A percentile compares a stretch with the other conserved stretches of the same genome.
phyloP scores from a whole-genome alignment of 2,329 filamentous ascomycete genomes.

The Macrophomina pseudophaseolina region DNA sequence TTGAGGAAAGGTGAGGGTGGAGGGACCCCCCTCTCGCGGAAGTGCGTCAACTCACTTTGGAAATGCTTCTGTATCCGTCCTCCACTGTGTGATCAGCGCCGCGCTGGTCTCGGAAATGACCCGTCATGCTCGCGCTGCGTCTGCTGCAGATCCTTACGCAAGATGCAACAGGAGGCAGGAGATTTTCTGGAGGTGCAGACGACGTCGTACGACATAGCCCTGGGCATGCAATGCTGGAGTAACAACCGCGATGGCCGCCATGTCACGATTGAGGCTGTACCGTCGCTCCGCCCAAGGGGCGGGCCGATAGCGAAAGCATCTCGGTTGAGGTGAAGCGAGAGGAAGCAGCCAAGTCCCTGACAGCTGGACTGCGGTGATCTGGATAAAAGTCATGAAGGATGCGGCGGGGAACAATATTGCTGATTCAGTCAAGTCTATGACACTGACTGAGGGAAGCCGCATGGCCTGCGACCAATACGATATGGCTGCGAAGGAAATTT shows the following conservation, averaged over 20 bases:
- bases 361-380: constrained; percentile 13
- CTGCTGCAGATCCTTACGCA: constrained; percentile 27
- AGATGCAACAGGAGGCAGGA: constrained; percentile 27
- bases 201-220: constrained; percentile 25
- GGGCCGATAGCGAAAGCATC: constrained; percentile 17
- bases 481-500: constrained; percentile 4
- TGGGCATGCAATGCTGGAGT: constrained; percentile 25
- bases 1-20: constrained; percentile 13
- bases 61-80: constrained; percentile 10
- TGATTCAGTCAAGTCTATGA: constrained; percentile 14
- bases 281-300: constrained; percentile 21
- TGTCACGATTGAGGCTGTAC: constrained; percentile 18
- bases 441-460: constrained; percentile 5
- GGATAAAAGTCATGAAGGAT: constrained; percentile 2
- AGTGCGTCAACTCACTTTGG: constrained; percentile 17
- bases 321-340: constrained; percentile 12
- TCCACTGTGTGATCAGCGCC: constrained; percentile 23
- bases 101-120: constrained; percentile 27
- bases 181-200: constrained; percentile 28
- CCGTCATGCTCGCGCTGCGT: constrained; percentile 11
- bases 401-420: background rate
- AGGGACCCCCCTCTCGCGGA: constrained; percentile 14
- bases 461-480: constrained; percentile 1
- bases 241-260: constrained; percentile 22
- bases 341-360: constrained; percentile 11